A percentile compares a stretch with the other conserved stretches of the same genome.
Evolutionary conservation across 108 stramenopile species (phyloP).

Genomic region (Nitzschia sp.): DNA sequence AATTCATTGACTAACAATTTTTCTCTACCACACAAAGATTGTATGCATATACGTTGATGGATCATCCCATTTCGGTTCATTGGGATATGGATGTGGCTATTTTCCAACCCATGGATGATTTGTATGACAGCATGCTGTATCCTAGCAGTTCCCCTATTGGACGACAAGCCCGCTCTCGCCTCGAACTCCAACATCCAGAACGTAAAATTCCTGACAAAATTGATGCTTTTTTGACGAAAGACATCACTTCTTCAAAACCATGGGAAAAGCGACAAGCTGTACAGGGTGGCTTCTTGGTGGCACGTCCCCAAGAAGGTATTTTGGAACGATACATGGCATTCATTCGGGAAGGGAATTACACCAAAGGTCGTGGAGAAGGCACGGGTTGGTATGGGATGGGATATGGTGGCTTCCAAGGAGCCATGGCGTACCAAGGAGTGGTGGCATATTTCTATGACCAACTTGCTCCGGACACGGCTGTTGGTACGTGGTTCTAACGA

Average conservation of each 20-base stretch:
- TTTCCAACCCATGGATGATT: constrained; percentile 64
- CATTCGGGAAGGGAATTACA: constrained; percentile 63
- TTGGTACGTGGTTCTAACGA: background rate
- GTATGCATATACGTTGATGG: constrained; percentile 64
- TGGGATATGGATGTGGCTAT: constrained; percentile 63
- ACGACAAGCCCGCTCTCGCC: constrained; percentile 30
- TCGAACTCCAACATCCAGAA: constrained; percentile 55
- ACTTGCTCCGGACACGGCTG: constrained; percentile 45
- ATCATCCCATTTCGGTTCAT: constrained; percentile 58
- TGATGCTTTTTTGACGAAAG: constrained; percentile 70
- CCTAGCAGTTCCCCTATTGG: constrained; percentile 32
- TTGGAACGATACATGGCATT: constrained; percentile 54
- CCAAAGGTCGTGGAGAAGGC: constrained; percentile 44
- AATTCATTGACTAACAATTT: no score
- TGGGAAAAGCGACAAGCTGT: constrained; percentile 49
- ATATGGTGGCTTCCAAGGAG: constrained; percentile 71
- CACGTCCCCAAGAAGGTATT: constrained; percentile 35
- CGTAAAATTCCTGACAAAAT: constrained; percentile 52
- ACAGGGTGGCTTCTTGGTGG: constrained; percentile 72
- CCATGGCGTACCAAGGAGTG: constrained; percentile 75
- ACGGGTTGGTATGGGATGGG: constrained; percentile 67
- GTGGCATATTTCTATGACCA: constrained; percentile 72
- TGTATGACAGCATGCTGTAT: constrained; percentile 70
- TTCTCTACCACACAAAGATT: constrained; percentile 32
- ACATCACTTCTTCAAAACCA: constrained; percentile 55